Evolutionary conservation across 1,284 basidiomycete species (phyloP), one percentile per base, ranked within the genome.

Genomic region (Trametes hirsuta): DNA sequence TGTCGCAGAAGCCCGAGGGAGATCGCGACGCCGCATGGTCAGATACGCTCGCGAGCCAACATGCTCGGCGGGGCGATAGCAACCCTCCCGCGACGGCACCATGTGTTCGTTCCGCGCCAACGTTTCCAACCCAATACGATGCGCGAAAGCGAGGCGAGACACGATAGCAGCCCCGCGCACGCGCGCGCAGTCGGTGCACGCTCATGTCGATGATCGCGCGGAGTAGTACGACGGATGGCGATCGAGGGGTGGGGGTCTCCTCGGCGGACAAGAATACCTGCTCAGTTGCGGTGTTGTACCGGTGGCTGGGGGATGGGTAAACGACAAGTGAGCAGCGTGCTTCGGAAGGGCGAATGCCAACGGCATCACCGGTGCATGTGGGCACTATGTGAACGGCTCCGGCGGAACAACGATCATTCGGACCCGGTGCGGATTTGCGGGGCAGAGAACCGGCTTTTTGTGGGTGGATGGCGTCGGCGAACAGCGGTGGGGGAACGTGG

Each of bases 1-100:
- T 58, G 56, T 58, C 49, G 44, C n/a, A 42, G 49, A 58, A 47
- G 56, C 18, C 34, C 15, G 25, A 18, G 24, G 40, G 37, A 37
- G 45, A 51, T 51, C 48, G 42, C 11, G 57, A 22, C 34, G 12
- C 46, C 57, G 49, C 51, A 53, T 53, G 57, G 52, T 6, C 52
- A 45, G 58, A 47, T 58, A 58, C 44, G 49, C 47, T 11, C 40
- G 42, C 42, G 14, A 8, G 49, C 11, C 53, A 51, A 50, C 50
- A 47, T 59, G 58, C 52, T 46, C 50, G n/a, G 41, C 40, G 24
- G 41, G 39, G 37, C 36, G 48, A 59, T 60, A 47, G 53, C 48
- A 44, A 41, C 25, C n/a, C 47, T 44, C 58, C 44, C 44, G 58
- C 41, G 52, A 36, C 48, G 24, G 42, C 30, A 47, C 53, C 58